phyloP scores from a whole-genome alignment of 768 basidiomycete species.

The Macrolepiota dolichaula region DNA sequence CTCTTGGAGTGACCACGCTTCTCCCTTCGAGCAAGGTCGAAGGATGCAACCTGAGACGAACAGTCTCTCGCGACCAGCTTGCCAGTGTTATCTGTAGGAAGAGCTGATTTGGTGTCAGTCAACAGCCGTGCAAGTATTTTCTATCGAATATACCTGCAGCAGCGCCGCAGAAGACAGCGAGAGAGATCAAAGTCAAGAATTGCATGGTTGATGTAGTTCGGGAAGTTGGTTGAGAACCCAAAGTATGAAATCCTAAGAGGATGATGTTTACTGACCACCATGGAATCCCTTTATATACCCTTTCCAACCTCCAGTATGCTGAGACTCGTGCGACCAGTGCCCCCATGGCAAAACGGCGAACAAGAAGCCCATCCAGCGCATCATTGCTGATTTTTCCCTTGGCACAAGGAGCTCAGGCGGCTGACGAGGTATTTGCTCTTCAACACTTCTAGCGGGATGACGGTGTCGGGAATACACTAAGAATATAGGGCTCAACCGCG shows the following conservation, averaged over 20 bases:
- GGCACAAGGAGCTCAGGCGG: neutral
- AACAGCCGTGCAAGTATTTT: neutral
- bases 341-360: neutral
- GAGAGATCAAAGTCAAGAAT: neutral
- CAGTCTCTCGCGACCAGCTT: conserved; percentile 1
- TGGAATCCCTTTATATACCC: neutral
- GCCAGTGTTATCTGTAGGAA: neutral
- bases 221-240: neutral
- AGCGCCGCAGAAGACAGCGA: neutral
- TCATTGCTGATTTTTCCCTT: neutral
- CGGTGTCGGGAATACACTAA: neutral
- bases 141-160: neutral
- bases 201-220: neutral
- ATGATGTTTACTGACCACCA: neutral
- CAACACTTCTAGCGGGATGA: neutral
- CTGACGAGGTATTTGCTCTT: neutral
- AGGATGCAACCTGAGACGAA: conserved; percentile 5
- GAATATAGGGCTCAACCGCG: conserved; percentile 3
- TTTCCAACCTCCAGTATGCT: neutral
- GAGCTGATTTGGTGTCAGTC: neutral
- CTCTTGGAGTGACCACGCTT: conserved; percentile 5
- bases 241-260: neutral
- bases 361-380: conserved; percentile 5
- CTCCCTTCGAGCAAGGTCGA: conserved; percentile 9
- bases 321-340: conserved; percentile 4